Evolutionary conservation across 306 rosid species (phyloP), one percentile per base, ranked within the genome.

Genomic region (Lagenaria siceraria): DNA sequence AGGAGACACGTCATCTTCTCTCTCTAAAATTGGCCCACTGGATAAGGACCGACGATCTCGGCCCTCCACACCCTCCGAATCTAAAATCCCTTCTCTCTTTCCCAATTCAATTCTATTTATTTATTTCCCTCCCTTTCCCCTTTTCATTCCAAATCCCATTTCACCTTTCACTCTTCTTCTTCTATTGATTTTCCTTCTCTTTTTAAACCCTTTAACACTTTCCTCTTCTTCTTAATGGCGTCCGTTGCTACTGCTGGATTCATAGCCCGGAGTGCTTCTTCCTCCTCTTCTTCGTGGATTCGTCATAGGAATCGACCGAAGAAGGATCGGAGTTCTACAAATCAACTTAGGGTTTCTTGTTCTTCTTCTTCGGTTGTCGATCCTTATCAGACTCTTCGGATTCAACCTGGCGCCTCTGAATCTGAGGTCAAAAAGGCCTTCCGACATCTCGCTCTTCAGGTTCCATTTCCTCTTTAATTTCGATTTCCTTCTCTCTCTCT

Each of bases 371-470:
- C 43, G 1, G 6, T 46, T 8, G 33, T 55, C 72, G 97, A 95
- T 87, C 91, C 93, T 48, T 95, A 95, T 53, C 86, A 66, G 79
- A 95, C 93, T 66, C 87, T 95, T 36, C 87, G 82, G 81, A 87
- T 95, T 79, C 87, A 80, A 46, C 90, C 81, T 0, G 84, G 80
- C 72, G 96, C 99, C 48, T 89, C 97, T 79, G 96, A 92, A 89
- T 83, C 96, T 78, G 97, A 95, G 77, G 92, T 95, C 61, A 88
- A 85, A 74, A 95, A 90, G 79, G 97, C 99, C 52, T 95, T 88
- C 76, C 82, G 99, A 80, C 84, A 82, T 25, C 99, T 95, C 61
- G 99, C 99, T 84, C 77, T 92, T 77, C 86, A 90, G 97, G 98
- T 93, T 79, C 73, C 8, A 38, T 35, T 8, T 1, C 14, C 2